Conservation (phyloP, 1,139 yeast genomes). For the Pneumocystis wakefieldiae region DNA sequence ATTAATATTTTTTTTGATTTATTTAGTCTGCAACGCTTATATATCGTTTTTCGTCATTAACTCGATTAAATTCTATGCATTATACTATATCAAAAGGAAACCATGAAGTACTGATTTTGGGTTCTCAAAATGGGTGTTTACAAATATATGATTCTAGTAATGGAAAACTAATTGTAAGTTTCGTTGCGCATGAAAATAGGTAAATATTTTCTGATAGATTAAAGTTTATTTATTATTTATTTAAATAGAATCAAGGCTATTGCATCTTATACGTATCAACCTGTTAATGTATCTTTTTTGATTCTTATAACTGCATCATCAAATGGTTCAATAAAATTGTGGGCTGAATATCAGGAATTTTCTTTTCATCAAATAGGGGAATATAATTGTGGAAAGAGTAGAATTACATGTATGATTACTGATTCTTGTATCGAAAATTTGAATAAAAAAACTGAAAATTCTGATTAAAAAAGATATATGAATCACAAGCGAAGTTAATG, state of each 20-base stretch:
- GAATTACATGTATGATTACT: neutral
- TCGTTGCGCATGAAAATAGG: neutral
- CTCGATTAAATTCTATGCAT: conserved; percentile 1
- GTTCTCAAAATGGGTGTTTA: conserved; percentile 61
- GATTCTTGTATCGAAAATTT: neutral
- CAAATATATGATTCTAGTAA: conserved; percentile 31
- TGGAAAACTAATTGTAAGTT: neutral
- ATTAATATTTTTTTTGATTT: conserved; percentile 32
- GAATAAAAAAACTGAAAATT: neutral
- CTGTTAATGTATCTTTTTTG: neutral
- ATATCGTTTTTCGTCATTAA: conserved; percentile 26
- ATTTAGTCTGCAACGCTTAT: conserved; percentile 40
- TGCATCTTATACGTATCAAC: conserved; percentile 21
- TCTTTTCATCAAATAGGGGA: neutral
- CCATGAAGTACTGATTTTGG: conserved; percentile 36
- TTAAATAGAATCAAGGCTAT: neutral
- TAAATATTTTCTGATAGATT: neutral
- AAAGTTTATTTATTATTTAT: neutral
- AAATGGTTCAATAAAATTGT: conserved; percentile 82
- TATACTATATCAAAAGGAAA: conserved; percentile 16
- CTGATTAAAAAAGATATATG: neutral
- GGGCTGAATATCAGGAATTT: conserved; percentile 35
- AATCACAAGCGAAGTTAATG: neutral
- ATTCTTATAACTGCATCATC: conserved; percentile 66
- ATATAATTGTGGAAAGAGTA: neutral